Percentiles rank a stretch among this genome's conserved stretches.
Conservation (phyloP, 371 early-diverging fungal species). For the Amoeboaphelidium protococcarum region DNA sequence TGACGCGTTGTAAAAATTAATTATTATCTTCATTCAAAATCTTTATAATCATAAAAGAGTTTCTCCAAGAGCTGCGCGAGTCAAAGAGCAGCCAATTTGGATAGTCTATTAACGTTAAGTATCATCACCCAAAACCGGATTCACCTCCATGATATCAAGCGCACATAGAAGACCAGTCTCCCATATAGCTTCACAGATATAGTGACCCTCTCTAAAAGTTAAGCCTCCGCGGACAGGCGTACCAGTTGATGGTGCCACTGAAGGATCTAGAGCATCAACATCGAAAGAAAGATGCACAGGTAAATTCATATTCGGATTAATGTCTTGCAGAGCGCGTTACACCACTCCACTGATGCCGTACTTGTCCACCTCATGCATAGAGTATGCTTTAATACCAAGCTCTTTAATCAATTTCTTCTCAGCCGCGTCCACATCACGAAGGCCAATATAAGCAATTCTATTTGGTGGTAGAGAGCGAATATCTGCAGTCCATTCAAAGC, state of each 20-base stretch:
- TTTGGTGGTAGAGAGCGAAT: conserved; percentile 38
- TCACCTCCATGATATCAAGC: conserved; percentile 83
- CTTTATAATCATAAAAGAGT: conserved; percentile 32
- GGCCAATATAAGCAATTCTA: conserved; percentile 76
- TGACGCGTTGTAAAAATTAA: no score
- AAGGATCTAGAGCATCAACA: conserved; percentile 83
- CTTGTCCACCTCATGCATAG: conserved; percentile 87
- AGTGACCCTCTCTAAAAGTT: conserved; percentile 28
- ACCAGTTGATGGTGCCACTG: conserved; percentile 77
- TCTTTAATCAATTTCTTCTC: conserved; percentile 57
- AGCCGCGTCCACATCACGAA: conserved; percentile 69
- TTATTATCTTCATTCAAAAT: no score
- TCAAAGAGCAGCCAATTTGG: conserved; percentile 53
- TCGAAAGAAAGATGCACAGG: conserved; percentile 84
- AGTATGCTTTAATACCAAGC: conserved; percentile 61
- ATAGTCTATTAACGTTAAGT: conserved; percentile 48
- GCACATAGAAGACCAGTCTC: conserved; percentile 72
- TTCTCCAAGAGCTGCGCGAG: conserved; percentile 53
- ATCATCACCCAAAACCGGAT: conserved; percentile 47
- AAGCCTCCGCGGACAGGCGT: conserved; percentile 87
- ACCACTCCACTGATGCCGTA: conserved; percentile 45
- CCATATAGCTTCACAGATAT: conserved; percentile 58
- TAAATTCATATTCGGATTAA: conserved; percentile 41
- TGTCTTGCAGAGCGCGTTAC: not conserved
- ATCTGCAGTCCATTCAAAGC: conserved; percentile 59